These are phyloP conservation scores for Hymenoscyphus occultus DNA, from an alignment of 2,329 filamentous ascomycete species.

Conservation along the genomic window DNA sequence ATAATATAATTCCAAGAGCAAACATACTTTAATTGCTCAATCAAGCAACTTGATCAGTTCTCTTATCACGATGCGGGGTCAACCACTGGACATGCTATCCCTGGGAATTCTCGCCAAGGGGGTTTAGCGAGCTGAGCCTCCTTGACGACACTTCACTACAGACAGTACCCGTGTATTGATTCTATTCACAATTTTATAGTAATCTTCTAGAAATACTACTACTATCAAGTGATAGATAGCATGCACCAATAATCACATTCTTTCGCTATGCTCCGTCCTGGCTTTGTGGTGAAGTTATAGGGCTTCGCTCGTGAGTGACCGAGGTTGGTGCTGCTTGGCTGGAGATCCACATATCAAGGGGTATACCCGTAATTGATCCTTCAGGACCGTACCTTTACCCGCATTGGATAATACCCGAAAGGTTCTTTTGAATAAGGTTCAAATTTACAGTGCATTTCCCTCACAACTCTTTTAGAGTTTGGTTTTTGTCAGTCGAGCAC, in stretches of 20 bases:
- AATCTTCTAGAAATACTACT: not conserved
- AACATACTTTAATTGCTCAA: not conserved
- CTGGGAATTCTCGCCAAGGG: not conserved
- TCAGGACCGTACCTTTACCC: not conserved
- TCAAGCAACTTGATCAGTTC: not conserved
- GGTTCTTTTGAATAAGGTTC: not conserved
- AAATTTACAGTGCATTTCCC: not conserved
- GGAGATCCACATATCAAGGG: not conserved
- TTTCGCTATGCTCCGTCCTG: not conserved
- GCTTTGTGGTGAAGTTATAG: not conserved
- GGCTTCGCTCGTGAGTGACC: not conserved
- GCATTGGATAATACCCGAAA: not conserved
- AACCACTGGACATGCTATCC: not conserved
- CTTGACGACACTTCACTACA: not conserved
- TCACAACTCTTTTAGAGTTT: not conserved
- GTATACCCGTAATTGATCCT: not conserved
- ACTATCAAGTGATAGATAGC: no score
- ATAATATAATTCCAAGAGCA: not conserved
- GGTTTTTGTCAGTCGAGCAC: not conserved
- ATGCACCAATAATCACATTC: not conserved
- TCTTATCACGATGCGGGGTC: constrained; percentile 1
- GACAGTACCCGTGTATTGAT: not conserved
- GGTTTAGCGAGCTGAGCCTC: not conserved
- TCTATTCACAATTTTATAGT: not conserved
- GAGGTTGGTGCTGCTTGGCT: not conserved